These are phyloP conservation scores for Lachnellula willkommii DNA, from an alignment of 2,329 filamentous ascomycete genomes.

Conservation along the genomic window DNA sequence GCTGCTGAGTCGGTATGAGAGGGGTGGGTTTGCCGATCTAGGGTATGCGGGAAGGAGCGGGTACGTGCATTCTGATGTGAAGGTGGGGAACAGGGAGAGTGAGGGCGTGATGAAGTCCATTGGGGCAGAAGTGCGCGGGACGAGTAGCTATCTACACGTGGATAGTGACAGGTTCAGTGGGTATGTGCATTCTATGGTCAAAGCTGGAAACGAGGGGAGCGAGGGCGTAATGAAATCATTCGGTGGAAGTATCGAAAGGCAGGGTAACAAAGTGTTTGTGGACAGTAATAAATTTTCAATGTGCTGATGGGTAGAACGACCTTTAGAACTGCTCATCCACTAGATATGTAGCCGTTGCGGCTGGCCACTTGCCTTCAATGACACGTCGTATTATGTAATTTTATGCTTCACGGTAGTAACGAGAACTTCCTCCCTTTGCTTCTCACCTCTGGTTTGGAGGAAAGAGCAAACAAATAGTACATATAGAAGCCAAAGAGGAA, in stretches of 20 bases:
- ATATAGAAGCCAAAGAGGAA: too few relatives aligned
- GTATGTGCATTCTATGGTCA: neutral
- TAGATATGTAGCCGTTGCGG: neutral
- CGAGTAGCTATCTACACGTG: conserved; percentile 25
- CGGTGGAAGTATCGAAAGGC: conserved; percentile 3
- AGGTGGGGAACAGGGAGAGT: conserved; percentile 27
- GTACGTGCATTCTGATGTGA: conserved; percentile 29
- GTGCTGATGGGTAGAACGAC: neutral
- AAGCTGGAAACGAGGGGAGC: conserved; percentile 4
- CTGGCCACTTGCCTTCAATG: neutral
- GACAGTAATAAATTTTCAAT: conserved; percentile 4
- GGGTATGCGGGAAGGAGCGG: conserved; percentile 25
- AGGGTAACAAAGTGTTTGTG: conserved; percentile 8
- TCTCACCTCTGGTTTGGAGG: too few relatives aligned
- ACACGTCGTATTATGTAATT: neutral
- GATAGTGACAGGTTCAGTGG: conserved; percentile 17
- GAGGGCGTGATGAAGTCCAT: conserved; percentile 28
- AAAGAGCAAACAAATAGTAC: too few relatives aligned
- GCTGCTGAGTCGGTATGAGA: conserved; percentile 16
- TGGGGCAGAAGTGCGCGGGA: conserved; percentile 12
- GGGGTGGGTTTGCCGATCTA: conserved; percentile 23
- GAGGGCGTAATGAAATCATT: conserved; percentile 11
- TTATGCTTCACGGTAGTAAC: neutral
- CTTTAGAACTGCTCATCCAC: neutral
- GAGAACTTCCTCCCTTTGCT: too few relatives aligned